Percentiles rank a stretch among this genome's conserved stretches.
These are phyloP conservation scores for Antarctomyces pellizariae DNA, from an alignment of 495 filamentous ascomycete species.

Conservation along the genomic window DNA sequence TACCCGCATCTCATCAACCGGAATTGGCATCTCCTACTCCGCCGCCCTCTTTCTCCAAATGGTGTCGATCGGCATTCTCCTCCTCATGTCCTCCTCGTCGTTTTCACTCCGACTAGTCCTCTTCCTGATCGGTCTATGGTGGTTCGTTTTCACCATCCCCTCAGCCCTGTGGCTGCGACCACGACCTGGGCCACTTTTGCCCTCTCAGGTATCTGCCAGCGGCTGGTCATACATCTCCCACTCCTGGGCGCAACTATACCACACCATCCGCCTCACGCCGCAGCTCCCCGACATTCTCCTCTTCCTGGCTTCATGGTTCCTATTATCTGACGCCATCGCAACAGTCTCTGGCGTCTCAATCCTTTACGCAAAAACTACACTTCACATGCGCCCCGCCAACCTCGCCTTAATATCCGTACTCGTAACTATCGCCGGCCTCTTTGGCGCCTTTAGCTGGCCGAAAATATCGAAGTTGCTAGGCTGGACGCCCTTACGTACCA, in stretches of 20 bases:
- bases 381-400: conserved; percentile 69
- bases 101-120: conserved; percentile 64
- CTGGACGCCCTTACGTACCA: conserved; percentile 59
- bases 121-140: conserved; percentile 80
- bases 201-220: conserved; percentile 14
- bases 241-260: conserved; percentile 67
- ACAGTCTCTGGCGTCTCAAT: conserved; percentile 90
- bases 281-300: conserved; percentile 65
- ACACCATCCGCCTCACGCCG: conserved; percentile 54
- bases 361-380: conserved; percentile 80
- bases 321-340: conserved; percentile 81
- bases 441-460: conserved; percentile 80
- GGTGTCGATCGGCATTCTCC: conserved; percentile 46
- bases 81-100: conserved; percentile 44
- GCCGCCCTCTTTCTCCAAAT: conserved; percentile 62
- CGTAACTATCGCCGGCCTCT: conserved; percentile 55
- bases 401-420: conserved; percentile 90
- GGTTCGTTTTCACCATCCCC: conserved; percentile 78
- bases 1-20: conserved; percentile 67
- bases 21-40: conserved; percentile 77
- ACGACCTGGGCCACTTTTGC: conserved; percentile 66
- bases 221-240: conserved; percentile 46
- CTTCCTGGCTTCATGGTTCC: conserved; percentile 83
- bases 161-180: conserved; percentile 77
- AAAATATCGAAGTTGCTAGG: conserved; percentile 39